A percentile compares a stretch with the other conserved stretches of the same genome.
phyloP scores from a whole-genome alignment of 2,329 filamentous ascomycete species.

The Fusarium longipes region DNA sequence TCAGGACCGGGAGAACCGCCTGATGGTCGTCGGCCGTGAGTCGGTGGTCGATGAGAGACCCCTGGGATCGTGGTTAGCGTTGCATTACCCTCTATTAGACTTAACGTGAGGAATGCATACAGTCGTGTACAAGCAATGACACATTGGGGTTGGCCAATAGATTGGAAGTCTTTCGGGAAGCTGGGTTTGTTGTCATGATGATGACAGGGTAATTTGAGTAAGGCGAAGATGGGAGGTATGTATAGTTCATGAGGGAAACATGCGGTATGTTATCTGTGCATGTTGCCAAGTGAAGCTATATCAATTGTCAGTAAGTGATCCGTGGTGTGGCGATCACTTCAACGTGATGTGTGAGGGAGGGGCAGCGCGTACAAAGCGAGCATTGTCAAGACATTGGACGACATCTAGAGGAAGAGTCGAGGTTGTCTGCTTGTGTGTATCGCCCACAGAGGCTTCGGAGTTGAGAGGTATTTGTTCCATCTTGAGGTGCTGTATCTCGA shows the following conservation, averaged over 20 bases:
- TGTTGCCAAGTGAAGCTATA: slow-evolving; percentile 92
- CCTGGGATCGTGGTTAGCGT: slow-evolving; percentile 55
- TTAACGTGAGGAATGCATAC: slow-evolving; percentile 48
- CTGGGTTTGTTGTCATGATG: slow-evolving; percentile 90
- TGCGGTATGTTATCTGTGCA: slow-evolving; percentile 86
- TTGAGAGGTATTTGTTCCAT: slow-evolving; percentile 77
- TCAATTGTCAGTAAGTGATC: slow-evolving; percentile 14
- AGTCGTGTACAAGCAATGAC: slow-evolving; percentile 96
- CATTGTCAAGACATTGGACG: slow-evolving; percentile 90
- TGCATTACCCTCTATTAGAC: neutral
- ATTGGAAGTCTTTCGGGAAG: slow-evolving; percentile 84
- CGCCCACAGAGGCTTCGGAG: slow-evolving; percentile 79
- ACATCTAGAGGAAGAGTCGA: slow-evolving; percentile 83
- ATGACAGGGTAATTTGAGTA: slow-evolving; percentile 81
- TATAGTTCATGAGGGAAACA: slow-evolving; percentile 99
- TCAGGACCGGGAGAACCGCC: slow-evolving; percentile 73
- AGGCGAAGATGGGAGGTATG: slow-evolving; percentile 85
- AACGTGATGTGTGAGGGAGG: slow-evolving; percentile 31
- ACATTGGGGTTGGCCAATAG: slow-evolving; percentile 86
- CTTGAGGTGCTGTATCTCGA: slow-evolving; percentile 5
- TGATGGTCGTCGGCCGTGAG: slow-evolving; percentile 68
- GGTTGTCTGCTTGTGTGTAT: slow-evolving; percentile 76
- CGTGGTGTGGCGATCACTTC: neutral
- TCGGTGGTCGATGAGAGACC: slow-evolving; percentile 92
- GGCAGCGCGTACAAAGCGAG: slow-evolving; percentile 79